Conservation (phyloP, 2,329 filamentous ascomycete genomes). For the Aspergillus sp. region DNA sequence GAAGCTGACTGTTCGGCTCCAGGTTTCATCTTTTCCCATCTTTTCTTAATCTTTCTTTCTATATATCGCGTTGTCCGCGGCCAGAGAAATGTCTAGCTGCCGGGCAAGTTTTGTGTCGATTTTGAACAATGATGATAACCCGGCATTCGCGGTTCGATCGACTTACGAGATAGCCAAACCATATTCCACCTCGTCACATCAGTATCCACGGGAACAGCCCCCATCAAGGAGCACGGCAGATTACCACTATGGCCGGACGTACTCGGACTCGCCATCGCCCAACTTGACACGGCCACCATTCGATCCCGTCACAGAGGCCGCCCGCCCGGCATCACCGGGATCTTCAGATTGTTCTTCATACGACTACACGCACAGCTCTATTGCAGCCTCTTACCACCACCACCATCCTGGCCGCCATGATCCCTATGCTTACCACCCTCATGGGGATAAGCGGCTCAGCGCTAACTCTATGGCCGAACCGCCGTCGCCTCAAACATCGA, state of each 20-base stretch:
- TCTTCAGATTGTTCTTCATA: slow-evolving; percentile 41
- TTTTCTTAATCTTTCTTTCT: slow-evolving; percentile 4
- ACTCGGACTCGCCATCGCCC: slow-evolving; percentile 35
- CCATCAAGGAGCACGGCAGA: slow-evolving; percentile 24
- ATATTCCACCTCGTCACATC: slow-evolving; percentile 29
- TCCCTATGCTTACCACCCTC: slow-evolving; percentile 28
- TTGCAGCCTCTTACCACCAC: slow-evolving; percentile 32
- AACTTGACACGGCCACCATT: slow-evolving; percentile 29
- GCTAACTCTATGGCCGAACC: slow-evolving; percentile 30
- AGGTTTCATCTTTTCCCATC: not conserved
- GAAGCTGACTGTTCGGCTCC: slow-evolving; percentile 4
- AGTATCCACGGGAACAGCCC: slow-evolving; percentile 27
- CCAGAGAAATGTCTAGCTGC: slow-evolving; percentile 37
- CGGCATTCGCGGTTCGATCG: slow-evolving; percentile 50
- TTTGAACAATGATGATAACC: slow-evolving; percentile 53
- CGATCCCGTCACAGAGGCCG: slow-evolving; percentile 32
- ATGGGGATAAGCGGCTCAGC: slow-evolving; percentile 31
- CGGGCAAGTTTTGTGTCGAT: slow-evolving; percentile 48
- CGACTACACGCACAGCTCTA: slow-evolving; percentile 34
- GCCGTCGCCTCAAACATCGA: slow-evolving; percentile 33
- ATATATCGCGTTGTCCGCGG: slow-evolving; percentile 13
- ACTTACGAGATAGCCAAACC: slow-evolving; percentile 28
- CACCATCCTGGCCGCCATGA: slow-evolving; percentile 35
- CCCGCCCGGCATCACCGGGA: slow-evolving; percentile 35
- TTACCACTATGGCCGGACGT: slow-evolving; percentile 25